phyloP scores from a whole-genome alignment of 768 basidiomycete genomes.

The Lactifluus hygrophoroides region DNA sequence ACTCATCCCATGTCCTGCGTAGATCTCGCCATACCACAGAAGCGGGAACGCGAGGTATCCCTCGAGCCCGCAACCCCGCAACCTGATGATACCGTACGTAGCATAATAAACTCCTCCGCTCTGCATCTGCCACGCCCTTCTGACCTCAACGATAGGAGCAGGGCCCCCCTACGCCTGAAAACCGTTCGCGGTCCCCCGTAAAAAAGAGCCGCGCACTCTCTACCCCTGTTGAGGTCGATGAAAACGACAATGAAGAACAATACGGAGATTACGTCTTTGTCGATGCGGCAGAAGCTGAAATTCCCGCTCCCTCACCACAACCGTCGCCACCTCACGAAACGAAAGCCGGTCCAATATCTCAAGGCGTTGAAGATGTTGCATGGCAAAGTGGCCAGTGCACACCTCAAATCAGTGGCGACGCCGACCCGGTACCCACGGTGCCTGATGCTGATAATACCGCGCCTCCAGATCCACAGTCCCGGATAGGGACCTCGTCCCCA shows the following conservation, averaged over 20 bases:
- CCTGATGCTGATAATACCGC: conserved; percentile 6
- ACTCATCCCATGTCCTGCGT: not conserved
- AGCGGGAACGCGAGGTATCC: conserved; percentile 73
- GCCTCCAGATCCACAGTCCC: conserved; percentile 27
- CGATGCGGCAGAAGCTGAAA: conserved; percentile 7
- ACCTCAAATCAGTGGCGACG: conserved; percentile 2
- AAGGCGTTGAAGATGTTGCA: conserved; percentile 68
- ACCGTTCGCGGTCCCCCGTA: conserved; percentile 52
- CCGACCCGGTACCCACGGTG: not conserved
- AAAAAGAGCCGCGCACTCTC: conserved; percentile 67
- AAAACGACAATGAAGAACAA: conserved; percentile 37
- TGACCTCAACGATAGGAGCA: not conserved
- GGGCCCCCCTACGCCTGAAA: conserved; percentile 29
- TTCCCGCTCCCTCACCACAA: conserved; percentile 26
- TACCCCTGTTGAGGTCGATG: conserved; percentile 44
- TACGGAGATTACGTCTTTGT: conserved; percentile 1
- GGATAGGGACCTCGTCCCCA: not conserved
- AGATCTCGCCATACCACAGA: conserved; percentile 47
- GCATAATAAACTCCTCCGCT: not conserved
- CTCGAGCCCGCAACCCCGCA: conserved; percentile 48
- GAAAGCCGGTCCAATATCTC: conserved; percentile 70
- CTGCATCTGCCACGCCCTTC: not conserved
- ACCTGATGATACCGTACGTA: conserved; percentile 28
- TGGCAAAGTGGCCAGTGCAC: conserved; percentile 47
- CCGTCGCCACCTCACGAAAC: conserved; percentile 67